Base-by-base conservation (phyloP, 1,139 yeast genomes). In the Lodderomyces metapsilosis region DNA sequence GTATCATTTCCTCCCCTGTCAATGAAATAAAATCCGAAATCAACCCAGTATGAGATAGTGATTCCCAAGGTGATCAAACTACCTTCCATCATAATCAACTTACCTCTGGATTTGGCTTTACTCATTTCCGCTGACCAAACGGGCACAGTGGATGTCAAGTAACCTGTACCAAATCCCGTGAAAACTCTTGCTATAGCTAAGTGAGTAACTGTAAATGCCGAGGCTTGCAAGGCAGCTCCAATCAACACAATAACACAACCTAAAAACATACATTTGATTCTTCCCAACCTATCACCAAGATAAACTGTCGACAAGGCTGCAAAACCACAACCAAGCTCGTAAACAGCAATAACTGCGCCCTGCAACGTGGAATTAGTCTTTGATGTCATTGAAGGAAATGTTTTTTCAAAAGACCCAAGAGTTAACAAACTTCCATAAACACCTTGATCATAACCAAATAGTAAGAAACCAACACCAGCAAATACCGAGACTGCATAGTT, bases 371-470 rank as follows among this genome's bases (percentile, higher is more conserved):
- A 34, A n/a, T 38, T 41, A 5, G 22, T 32, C 5, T 17, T 7
- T 5, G 66, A 56, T 16, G 50, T 52, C 36, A 68, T 62, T 25
- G 57, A 52, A 0, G 76, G 74, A 53, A 75, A 69, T 12, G 66
- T 60, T 23, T 62, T 52, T 48, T 64, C 52, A 47, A 74, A 74
- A 3, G 65, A 51, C 3, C 58, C 58, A 36, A 72, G 57, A 0
- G 76, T 70, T 40, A 75, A 58, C 36, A 74, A 59, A 18, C 70
- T 59, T 31, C 78, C 76, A 70, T 74, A 68, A 23, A 75, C 76
- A 31, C 79, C 76, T 51, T 76, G 78, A 45, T 73, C 76, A 49
- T 73, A 73, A 10, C 81, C 80, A 40, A 66, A 67, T 22, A 66
- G 52, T 18, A 62, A 47, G 41, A 64, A 64, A 2, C 69, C 70